Percentiles rank a stretch among this genome's conserved stretches.
Evolutionary conservation across 805 yeast genomes (phyloP).

Genomic region (Saccharomycopsis fibuligera): DNA sequence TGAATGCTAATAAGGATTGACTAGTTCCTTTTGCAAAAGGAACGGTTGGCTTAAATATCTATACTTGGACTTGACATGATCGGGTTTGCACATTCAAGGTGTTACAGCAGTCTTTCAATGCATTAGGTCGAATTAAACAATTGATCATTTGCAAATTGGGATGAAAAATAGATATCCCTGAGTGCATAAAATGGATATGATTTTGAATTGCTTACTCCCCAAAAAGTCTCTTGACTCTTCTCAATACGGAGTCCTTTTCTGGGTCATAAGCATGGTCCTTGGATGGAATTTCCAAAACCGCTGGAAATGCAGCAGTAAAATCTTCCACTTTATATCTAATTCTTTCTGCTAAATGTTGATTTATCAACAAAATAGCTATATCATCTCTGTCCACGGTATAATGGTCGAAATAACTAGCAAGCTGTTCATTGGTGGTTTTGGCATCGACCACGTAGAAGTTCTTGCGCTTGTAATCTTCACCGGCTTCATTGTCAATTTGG

Average conservation of each 20-base stretch:
- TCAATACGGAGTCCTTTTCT: conserved; percentile 91
- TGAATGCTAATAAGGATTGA: too few relatives aligned
- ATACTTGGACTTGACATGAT: too few relatives aligned
- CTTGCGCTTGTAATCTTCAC: conserved; percentile 54
- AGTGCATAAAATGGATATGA: too few relatives aligned
- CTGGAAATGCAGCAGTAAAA: conserved; percentile 89
- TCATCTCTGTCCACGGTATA: conserved; percentile 76
- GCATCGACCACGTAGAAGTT: conserved; percentile 79
- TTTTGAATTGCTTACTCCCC: conserved; percentile 84
- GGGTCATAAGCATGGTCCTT: conserved; percentile 99
- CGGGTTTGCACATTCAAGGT: too few relatives aligned
- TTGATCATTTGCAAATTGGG: too few relatives aligned
- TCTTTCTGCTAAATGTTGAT: conserved; percentile 90
- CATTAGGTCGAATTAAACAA: too few relatives aligned
- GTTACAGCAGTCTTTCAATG: too few relatives aligned
- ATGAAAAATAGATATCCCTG: too few relatives aligned
- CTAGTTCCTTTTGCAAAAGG: too few relatives aligned
- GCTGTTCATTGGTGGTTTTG: conserved; percentile 67
- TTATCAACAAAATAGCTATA: conserved; percentile 86
- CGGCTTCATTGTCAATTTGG: conserved; percentile 58
- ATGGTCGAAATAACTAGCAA: conserved; percentile 66
- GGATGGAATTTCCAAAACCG: conserved; percentile 92
- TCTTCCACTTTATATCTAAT: conserved; percentile 78
- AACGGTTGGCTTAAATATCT: too few relatives aligned
- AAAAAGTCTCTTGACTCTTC: conserved; percentile 89